Conservation (phyloP, 2,329 filamentous ascomycete species). For the Colletotrichum tropicale region DNA sequence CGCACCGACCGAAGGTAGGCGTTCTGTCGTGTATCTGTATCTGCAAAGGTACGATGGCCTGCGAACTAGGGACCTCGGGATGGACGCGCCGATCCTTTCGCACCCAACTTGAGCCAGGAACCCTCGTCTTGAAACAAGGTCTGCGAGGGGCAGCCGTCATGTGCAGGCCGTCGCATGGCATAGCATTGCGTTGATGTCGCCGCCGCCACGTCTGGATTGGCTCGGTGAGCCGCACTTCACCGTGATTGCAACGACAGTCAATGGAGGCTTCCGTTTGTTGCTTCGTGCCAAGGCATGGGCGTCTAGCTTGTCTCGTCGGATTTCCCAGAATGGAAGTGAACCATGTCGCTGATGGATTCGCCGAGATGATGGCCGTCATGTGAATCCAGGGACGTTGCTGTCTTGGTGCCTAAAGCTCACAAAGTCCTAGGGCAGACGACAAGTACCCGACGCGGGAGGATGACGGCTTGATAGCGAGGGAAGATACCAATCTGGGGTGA, state of each 20-base stretch:
- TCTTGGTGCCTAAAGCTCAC: slow-evolving; percentile 7
- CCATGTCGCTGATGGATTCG: background rate
- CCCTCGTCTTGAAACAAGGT: slow-evolving; percentile 8
- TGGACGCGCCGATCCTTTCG: slow-evolving; percentile 11
- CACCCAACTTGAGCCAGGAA: slow-evolving; percentile 14
- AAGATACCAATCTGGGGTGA: background rate
- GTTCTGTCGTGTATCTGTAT: background rate
- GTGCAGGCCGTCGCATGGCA: background rate
- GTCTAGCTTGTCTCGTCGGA: background rate
- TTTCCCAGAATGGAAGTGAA: background rate
- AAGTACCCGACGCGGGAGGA: background rate
- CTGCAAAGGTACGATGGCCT: background rate
- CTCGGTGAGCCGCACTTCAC: slow-evolving; percentile 15
- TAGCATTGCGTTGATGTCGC: background rate
- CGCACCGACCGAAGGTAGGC: background rate
- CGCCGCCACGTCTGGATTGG: background rate
- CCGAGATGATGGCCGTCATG: background rate
- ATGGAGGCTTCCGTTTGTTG: background rate
- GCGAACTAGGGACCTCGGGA: slow-evolving; percentile 7
- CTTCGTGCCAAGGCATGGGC: background rate
- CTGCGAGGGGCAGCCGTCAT: background rate
- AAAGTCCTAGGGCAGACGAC: background rate
- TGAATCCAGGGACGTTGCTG: slow-evolving; percentile 1
- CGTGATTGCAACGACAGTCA: background rate
- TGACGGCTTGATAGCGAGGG: background rate